These are phyloP conservation scores for Arabis hirsuta DNA, from an alignment of 345 rosid genomes.

Conservation along the genomic window DNA sequence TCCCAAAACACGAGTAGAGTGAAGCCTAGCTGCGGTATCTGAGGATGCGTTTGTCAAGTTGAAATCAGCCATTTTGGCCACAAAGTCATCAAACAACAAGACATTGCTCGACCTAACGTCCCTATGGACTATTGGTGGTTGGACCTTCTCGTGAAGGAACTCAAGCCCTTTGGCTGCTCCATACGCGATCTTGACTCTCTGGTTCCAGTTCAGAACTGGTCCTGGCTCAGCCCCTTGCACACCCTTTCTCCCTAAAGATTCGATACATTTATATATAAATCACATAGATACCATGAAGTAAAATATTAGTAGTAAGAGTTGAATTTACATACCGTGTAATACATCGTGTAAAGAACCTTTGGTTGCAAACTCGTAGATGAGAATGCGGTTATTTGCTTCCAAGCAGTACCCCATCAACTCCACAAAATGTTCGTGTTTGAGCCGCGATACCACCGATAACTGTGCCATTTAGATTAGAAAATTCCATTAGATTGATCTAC, in stretches of 20 bases:
- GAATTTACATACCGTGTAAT: conserved; percentile 63
- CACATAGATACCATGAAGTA: background rate
- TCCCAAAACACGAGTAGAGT: conserved; percentile 95
- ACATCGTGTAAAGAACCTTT: conserved; percentile 94
- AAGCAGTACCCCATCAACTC: conserved; percentile 86
- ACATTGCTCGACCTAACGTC: conserved; percentile 98
- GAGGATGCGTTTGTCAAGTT: conserved; percentile 86
- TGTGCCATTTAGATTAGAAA: conserved; percentile 42
- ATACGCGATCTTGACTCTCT: conserved; percentile 84
- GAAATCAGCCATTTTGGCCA: conserved; percentile 89
- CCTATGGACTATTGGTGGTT: conserved; percentile 89
- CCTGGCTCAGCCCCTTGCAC: conserved; percentile 98
- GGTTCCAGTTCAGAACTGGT: conserved; percentile 85
- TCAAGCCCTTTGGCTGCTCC: conserved; percentile 97
- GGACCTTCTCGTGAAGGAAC: conserved; percentile 90
- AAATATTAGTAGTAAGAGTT: background rate
- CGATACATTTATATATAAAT: background rate
- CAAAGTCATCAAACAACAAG: conserved; percentile 77
- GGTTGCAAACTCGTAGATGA: conserved; percentile 76
- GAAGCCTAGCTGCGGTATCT: conserved; percentile 89
- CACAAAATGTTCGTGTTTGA: conserved; percentile 82
- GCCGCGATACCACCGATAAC: conserved; percentile 87
- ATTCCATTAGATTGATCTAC: conserved; percentile 2
- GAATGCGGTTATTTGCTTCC: conserved; percentile 71
- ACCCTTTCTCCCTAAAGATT: conserved; percentile 81